Conservation (phyloP, 495 filamentous ascomycete species). For the Xylaria cubensis region DNA sequence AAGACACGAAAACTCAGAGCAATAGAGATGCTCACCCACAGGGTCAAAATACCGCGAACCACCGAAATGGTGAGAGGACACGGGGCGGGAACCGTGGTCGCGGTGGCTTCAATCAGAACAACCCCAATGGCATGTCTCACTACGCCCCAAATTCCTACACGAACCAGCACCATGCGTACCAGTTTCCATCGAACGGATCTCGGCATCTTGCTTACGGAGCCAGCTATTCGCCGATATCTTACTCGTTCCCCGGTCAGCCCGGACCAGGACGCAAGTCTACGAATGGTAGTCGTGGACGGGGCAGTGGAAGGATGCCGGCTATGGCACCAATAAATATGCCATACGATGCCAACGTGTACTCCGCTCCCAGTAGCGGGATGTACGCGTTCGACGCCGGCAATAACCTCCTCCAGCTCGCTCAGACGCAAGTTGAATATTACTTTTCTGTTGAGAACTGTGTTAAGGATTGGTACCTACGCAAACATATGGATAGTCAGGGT, state of each 20-base stretch:
- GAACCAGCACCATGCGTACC: constrained; percentile 26
- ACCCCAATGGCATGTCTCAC: constrained; percentile 33
- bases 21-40: constrained; percentile 32
- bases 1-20: constrained; percentile 30
- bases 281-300: constrained; percentile 33
- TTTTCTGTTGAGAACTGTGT: constrained; percentile 96
- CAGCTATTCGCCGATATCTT: constrained; percentile 40
- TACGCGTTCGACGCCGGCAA: constrained; percentile 30
- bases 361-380: constrained; percentile 56
- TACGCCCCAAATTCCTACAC: constrained; percentile 28
- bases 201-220: constrained; percentile 51
- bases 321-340: constrained; percentile 48
- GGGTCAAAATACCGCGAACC: constrained; percentile 29
- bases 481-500: constrained; percentile 92
- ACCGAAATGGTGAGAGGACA: constrained; percentile 31
- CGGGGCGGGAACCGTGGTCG: constrained; percentile 37
- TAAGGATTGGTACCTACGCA: constrained; percentile 89
- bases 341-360: constrained; percentile 57
- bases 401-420: constrained; percentile 23
- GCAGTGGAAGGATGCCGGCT: constrained; percentile 29
- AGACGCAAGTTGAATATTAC: constrained; percentile 86
- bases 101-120: constrained; percentile 35
- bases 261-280: constrained; percentile 29
- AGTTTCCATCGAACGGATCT: constrained; percentile 37
- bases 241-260: constrained; percentile 35